These are phyloP conservation scores for Stereum hirsutum DNA, from an alignment of 1,284 basidiomycete species.

Conservation along the genomic window DNA sequence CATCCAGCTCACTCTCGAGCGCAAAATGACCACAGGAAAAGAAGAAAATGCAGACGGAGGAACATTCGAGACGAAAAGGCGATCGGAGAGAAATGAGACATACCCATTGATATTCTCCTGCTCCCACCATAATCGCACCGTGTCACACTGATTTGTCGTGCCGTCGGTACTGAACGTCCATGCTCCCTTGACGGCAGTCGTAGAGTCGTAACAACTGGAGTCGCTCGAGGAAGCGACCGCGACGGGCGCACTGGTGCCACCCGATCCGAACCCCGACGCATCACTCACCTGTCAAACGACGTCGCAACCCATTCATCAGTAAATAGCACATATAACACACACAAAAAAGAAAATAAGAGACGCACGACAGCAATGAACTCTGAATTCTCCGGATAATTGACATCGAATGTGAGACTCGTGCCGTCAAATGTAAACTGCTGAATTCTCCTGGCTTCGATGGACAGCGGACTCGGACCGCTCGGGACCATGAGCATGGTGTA, in stretches of 20 bases:
- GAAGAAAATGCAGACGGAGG: not conserved
- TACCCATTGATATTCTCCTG: slow-evolving; percentile 44
- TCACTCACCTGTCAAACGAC: slow-evolving; percentile 52
- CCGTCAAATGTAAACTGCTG: slow-evolving; percentile 42
- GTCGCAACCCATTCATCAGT: too few relatives aligned
- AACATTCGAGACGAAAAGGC: too few relatives aligned
- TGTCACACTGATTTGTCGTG: slow-evolving; percentile 50
- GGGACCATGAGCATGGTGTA: slow-evolving; percentile 61
- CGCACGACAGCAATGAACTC: slow-evolving; percentile 70
- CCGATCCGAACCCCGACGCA: slow-evolving; percentile 54
- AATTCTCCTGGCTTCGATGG: slow-evolving; percentile 56
- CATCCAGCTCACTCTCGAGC: not conserved
- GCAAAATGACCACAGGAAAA: not conserved
- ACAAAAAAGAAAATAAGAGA: slow-evolving; percentile 15
- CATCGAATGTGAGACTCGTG: slow-evolving; percentile 39
- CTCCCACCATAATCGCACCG: slow-evolving; percentile 58
- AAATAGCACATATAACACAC: too few relatives aligned
- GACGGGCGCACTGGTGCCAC: slow-evolving; percentile 62
- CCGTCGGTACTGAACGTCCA: slow-evolving; percentile 56
- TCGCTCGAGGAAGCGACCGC: slow-evolving; percentile 42
- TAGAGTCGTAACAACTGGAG: slow-evolving; percentile 51
- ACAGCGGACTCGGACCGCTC: slow-evolving; percentile 48
- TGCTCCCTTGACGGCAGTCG: slow-evolving; percentile 32
- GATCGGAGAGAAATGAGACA: too few relatives aligned
- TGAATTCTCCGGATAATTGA: slow-evolving; percentile 58